Evolutionary conservation across 2,329 filamentous ascomycete genomes (phyloP), one percentile per base, ranked within the genome.

Genomic region (Teratosphaeria destructans): DNA sequence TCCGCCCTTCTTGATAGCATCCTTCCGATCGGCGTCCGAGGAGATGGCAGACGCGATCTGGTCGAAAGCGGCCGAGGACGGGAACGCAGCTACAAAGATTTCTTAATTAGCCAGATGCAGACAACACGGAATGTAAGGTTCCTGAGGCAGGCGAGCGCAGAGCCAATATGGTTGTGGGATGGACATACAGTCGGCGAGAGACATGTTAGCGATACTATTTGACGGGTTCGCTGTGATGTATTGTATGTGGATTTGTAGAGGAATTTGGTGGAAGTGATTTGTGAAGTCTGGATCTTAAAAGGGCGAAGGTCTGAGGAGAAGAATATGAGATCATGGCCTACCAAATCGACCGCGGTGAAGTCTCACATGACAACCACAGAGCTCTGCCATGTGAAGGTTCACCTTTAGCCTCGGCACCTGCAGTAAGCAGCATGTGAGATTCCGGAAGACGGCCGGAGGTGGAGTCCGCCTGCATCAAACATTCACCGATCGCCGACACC

Each of bases 61-160:
- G 73, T 99, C 94, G 76, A 99, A 99, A 67, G 92, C 91, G 66
- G 78, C 86, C 61, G 94, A 97, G 71, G 93, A 85, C 65, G 94
- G 93, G 78, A 96, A 96, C 67, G 86, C 85, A 55, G 65, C 68
- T 71, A 58, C 16, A 49, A 19, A 23, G 43, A 6, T 8, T 23
- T 10, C n/a, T 49, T 19, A 49, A n/a, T 49, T 19, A 49, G 43
- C n/a, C 10, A 49, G 43, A n/a, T 19, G 43, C n/a, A 43, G 26
- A 39, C 2, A 6, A 39, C 2, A 6, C 52, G 49, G 12, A 5
- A n/a, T 43, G 43, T 4, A 39, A 6, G 5, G 14, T 37, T 27
- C 11, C 5, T 29, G 11, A 10, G 5, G 16, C 37, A 49, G 16
- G 43, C 16, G n/a, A 10, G 5, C 6, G 43, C 43, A 54, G 19